These are phyloP conservation scores for Endoconidiophora laricicola DNA, from an alignment of 2,329 filamentous ascomycete species.

Conservation along the genomic window DNA sequence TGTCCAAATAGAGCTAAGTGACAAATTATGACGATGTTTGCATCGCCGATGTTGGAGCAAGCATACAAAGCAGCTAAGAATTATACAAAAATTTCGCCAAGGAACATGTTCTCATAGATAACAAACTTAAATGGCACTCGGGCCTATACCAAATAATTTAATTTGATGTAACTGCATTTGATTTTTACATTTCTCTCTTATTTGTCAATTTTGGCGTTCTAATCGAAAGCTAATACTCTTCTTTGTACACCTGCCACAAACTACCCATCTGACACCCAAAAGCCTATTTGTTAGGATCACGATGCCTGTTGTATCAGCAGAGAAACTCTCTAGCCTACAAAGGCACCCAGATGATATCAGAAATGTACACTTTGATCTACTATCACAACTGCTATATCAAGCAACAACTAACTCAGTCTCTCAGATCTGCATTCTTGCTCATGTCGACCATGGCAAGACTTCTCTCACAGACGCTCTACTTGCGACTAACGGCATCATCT, in stretches of 20 bases:
- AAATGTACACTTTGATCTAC: conserved; percentile 50
- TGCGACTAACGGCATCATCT: conserved; percentile 98
- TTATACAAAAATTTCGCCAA: neutral
- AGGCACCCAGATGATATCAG: conserved; percentile 73
- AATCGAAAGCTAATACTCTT: neutral
- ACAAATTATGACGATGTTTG: conserved; percentile 9
- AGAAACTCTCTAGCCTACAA: conserved; percentile 83
- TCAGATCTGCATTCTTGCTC: conserved; percentile 85
- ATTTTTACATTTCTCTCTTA: neutral
- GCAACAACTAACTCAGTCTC: conserved; percentile 11
- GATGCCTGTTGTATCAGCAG: conserved; percentile 85
- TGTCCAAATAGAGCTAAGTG: conserved; percentile 2
- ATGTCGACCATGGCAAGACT: conserved; percentile 97
- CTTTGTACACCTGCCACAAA: neutral
- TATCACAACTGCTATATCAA: neutral
- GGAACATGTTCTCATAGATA: neutral
- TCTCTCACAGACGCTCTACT: conserved; percentile 91
- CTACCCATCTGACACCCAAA: neutral
- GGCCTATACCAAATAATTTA: too few relatives aligned
- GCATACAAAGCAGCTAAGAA: neutral
- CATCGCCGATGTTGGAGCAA: neutral
- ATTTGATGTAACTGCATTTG: too few relatives aligned
- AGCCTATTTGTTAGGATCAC: conserved; percentile 17
- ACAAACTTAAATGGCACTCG: too few relatives aligned
- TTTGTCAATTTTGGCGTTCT: neutral